Conservation (phyloP, 1,284 basidiomycete genomes). For the Golubevia pallescens region DNA sequence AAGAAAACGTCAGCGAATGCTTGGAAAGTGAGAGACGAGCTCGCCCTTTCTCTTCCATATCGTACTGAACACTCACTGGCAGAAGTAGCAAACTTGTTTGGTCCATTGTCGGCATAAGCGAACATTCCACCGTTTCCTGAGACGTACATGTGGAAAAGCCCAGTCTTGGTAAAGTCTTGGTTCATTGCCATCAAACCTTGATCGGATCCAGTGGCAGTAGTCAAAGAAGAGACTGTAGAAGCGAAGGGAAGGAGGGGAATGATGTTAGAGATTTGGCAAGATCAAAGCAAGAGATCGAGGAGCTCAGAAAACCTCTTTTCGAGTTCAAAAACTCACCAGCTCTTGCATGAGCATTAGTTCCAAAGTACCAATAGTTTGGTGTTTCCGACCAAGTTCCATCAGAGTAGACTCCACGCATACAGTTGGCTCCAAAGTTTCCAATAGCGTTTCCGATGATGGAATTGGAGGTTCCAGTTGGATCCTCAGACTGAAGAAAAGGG, state of each 20-base stretch:
- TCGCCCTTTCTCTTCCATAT: too few species aligned
- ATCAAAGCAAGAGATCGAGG: too few species aligned
- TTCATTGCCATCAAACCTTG: conserved; percentile 49
- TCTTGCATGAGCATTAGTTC: conserved; percentile 56
- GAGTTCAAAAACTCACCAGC: too few species aligned
- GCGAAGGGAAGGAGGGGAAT: too few species aligned
- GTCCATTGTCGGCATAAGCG: conserved; percentile 61
- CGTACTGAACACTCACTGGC: conserved; percentile 33
- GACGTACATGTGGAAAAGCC: conserved; percentile 63
- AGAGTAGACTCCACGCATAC: conserved; percentile 53
- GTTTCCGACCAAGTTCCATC: conserved; percentile 64
- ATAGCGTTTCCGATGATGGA: conserved; percentile 34
- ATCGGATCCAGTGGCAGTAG: conserved; percentile 55
- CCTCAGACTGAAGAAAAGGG: too few species aligned
- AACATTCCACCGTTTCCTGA: conserved; percentile 57
- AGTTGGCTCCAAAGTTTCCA: conserved; percentile 54
- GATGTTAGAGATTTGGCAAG: too few species aligned
- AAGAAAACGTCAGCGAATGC: too few species aligned
- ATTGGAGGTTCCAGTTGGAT: too few species aligned
- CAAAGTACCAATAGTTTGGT: conserved; percentile 64
- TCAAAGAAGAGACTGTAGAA: conserved; percentile 49
- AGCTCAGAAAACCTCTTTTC: too few species aligned
- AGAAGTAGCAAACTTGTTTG: conserved; percentile 34
- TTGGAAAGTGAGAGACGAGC: too few species aligned
- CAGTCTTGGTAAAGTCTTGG: conserved; percentile 46